Conservation (phyloP, 2,329 filamentous ascomycete genomes). For the Xylaria sp. region DNA sequence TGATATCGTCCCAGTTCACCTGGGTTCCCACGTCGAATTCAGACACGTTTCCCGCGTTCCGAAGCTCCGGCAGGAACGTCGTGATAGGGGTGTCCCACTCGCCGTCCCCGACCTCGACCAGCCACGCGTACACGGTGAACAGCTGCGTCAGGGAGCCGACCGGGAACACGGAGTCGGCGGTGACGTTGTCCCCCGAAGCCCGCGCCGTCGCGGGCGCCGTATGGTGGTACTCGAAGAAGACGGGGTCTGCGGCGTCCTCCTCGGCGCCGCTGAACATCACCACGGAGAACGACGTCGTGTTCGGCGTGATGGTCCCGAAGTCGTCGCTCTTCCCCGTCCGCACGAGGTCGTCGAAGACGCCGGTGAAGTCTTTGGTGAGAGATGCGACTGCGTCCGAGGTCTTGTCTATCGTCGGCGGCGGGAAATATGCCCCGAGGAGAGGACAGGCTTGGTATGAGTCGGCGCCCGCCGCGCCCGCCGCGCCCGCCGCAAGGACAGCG, state of each 20-base stretch:
- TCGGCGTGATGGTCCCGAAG: constrained; percentile 30
- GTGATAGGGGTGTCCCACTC: constrained; percentile 36
- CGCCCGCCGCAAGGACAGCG: background rate
- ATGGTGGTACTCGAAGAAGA: constrained; percentile 32
- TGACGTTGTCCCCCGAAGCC: constrained; percentile 17
- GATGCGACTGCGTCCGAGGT: background rate
- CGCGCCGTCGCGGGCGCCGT: constrained; percentile 19
- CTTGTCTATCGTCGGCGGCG: background rate
- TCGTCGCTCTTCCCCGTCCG: constrained; percentile 20
- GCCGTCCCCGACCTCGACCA: constrained; percentile 32
- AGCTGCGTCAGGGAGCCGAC: constrained; percentile 38
- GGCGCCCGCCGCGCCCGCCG: too few species aligned
- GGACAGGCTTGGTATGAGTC: background rate
- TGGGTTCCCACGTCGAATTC: constrained; percentile 4
- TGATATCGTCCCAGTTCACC: constrained; percentile 25
- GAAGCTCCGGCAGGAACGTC: constrained; percentile 33
- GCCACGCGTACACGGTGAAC: constrained; percentile 40
- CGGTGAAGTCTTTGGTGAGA: constrained; percentile 12
- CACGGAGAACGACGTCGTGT: constrained; percentile 35
- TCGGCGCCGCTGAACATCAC: constrained; percentile 27
- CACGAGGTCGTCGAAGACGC: constrained; percentile 26
- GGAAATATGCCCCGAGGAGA: background rate
- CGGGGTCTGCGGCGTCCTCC: constrained; percentile 3
- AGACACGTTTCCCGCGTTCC: background rate
- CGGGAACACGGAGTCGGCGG: constrained; percentile 30